Conservation (phyloP, 805 yeast species). For the Wickerhamiella siamensis region DNA sequence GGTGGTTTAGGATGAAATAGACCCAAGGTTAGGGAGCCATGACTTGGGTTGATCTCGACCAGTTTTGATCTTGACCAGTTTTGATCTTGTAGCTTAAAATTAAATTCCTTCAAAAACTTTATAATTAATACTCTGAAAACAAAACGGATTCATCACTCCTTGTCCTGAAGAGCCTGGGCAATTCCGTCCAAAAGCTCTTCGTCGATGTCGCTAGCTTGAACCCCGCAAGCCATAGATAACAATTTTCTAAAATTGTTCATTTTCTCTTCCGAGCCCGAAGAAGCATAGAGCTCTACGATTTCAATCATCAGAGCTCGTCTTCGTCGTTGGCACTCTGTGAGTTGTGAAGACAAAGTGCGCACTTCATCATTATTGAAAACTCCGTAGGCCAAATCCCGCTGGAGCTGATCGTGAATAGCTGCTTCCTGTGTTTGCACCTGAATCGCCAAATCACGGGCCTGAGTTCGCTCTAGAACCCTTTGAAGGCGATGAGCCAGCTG, state of each 20-base stretch:
- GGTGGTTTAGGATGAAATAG: conserved; percentile 1
- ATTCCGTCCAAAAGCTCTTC: conserved; percentile 64
- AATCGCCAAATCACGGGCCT: conserved; percentile 45
- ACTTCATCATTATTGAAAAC: conserved; percentile 13
- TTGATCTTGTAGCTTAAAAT: neutral
- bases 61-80: neutral
- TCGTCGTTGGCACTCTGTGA: conserved; percentile 29
- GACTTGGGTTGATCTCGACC: neutral
- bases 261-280: conserved; percentile 36
- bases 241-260: conserved; percentile 70
- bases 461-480: conserved; percentile 45
- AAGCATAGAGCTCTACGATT: conserved; percentile 36
- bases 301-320: conserved; percentile 31
- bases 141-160: conserved; percentile 2
- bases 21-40: neutral
- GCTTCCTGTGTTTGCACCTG: conserved; percentile 43
- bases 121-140: neutral
- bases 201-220: conserved; percentile 65
- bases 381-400: conserved; percentile 11
- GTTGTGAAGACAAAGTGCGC: conserved; percentile 24
- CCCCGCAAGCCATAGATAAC: conserved; percentile 62
- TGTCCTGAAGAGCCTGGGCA: conserved; percentile 28
- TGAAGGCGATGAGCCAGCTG: conserved; percentile 26
- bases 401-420: conserved; percentile 19
- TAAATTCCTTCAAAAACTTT: neutral